A percentile compares a stretch with the other conserved stretches of the same genome.
These are phyloP conservation scores for Cladosporium sp. DNA, from an alignment of 2,329 filamentous ascomycete genomes.

Conservation along the genomic window DNA sequence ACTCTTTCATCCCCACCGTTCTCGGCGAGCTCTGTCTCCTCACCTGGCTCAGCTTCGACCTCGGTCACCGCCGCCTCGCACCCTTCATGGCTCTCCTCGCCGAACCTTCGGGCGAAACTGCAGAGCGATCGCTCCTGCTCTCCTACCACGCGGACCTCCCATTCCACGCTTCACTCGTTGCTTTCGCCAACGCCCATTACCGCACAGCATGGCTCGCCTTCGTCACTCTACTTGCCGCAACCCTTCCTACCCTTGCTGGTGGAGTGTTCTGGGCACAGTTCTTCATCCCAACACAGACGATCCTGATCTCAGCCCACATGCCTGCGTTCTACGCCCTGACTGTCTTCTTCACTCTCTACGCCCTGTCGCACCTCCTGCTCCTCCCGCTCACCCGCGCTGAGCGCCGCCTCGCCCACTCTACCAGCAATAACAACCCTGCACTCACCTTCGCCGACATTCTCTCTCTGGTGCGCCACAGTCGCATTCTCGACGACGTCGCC, in stretches of 20 bases:
- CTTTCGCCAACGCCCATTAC: slow-evolving; percentile 58
- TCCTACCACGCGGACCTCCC: slow-evolving; percentile 67
- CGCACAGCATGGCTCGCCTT: slow-evolving; percentile 59
- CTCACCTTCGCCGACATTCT: slow-evolving; percentile 71
- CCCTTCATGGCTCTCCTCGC: slow-evolving; percentile 61
- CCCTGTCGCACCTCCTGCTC: slow-evolving; percentile 63
- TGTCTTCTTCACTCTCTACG: slow-evolving; percentile 67
- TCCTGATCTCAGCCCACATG: slow-evolving; percentile 67
- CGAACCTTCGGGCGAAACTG: slow-evolving; percentile 48
- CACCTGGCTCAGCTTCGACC: slow-evolving; percentile 62
- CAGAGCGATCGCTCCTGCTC: slow-evolving; percentile 60
- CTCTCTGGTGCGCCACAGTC: slow-evolving; percentile 69
- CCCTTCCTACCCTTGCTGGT: slow-evolving; percentile 63
- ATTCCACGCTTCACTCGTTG: slow-evolving; percentile 54
- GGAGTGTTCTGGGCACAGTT: slow-evolving; percentile 72
- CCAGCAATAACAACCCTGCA: slow-evolving; percentile 60
- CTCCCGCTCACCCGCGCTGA: slow-evolving; percentile 49
- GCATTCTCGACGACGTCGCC: slow-evolving; percentile 65
- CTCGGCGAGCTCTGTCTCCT: slow-evolving; percentile 65
- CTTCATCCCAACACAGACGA: slow-evolving; percentile 41
- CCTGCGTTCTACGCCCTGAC: slow-evolving; percentile 68
- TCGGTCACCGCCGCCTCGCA: slow-evolving; percentile 59
- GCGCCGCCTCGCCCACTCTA: slow-evolving; percentile 50
- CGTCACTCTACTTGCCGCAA: slow-evolving; percentile 54
- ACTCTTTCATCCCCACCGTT: slow-evolving; percentile 67